These are phyloP conservation scores for Bigelowiella natans DNA, from an alignment of 78 protist species.

Conservation along the genomic window DNA sequence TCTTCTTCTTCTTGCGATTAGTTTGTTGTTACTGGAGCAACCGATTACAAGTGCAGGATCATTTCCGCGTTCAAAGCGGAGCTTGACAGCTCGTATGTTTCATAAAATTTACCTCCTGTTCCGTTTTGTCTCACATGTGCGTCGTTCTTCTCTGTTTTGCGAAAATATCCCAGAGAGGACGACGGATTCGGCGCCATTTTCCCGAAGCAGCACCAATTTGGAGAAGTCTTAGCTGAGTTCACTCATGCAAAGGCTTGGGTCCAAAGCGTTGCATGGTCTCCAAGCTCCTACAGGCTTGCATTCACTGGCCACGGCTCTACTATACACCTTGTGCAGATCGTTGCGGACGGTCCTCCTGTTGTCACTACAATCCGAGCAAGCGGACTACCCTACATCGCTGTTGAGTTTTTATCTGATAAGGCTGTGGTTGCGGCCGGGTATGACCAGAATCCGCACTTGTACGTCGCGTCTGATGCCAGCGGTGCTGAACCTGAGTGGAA, in stretches of 20 bases:
- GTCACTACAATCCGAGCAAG: background rate
- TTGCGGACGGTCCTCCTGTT: background rate
- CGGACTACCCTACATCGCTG: background rate
- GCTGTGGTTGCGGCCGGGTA: background rate
- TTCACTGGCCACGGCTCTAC: background rate
- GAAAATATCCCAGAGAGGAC: background rate
- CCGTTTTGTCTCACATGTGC: no score
- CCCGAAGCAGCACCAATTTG: background rate
- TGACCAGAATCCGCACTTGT: background rate
- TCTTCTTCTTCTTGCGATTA: background rate
- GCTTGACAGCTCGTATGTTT: no score
- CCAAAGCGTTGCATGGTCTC: background rate
- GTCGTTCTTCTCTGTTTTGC: no score
- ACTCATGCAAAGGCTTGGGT: background rate
- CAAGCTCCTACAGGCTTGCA: background rate
- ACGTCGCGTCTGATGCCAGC: background rate
- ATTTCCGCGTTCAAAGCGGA: background rate
- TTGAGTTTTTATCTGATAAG: background rate
- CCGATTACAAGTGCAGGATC: background rate
- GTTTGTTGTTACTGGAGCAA: background rate
- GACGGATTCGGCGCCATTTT: background rate
- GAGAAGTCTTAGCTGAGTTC: background rate
- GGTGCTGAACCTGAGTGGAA: background rate
- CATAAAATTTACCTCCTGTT: no score
- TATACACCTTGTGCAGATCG: background rate